Base-by-base conservation (phyloP, 2,329 filamentous ascomycete genomes). In the Fusarium nurragi region DNA sequence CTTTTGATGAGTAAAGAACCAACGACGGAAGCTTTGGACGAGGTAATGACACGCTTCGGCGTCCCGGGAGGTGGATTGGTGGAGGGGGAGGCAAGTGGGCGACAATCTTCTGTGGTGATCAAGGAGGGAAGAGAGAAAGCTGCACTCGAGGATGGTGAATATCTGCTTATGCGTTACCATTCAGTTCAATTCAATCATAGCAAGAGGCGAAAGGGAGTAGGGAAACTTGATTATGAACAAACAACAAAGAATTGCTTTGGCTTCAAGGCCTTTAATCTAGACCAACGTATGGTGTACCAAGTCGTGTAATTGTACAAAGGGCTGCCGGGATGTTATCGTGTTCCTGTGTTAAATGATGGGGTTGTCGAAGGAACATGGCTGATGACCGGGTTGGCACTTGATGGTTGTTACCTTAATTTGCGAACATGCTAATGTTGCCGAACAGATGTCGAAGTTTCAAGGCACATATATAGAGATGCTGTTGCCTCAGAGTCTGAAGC, bases 201-300 rank as follows among this genome's bases (percentile, higher is more conserved):
- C 73, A 73, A 68, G 68, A 71, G 74, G 74, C 74, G 74, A 76
- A 76, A 60, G 69, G 74, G 73, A 76, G 74, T 72, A 74, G 67
- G 71, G 70, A 72, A 68, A 67, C 61, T 68, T 69, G 39, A 60
- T 55, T 64, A 70, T 71, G 55, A 71, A 65, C 62, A 68, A 63
- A 64, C 58, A 70, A 68, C 49, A 62, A 65, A 53, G 41, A 53
- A 45, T 36, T 28, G 47, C 43, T 71, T 65, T 38, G 32, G 32
- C 28, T 54, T 59, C 14, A 39, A 25, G 41, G 43, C 37, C 41
- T 25, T 26, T n/a, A 26, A 16, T 44, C 32, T 4, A 12, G 26
- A 53, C 39, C 39, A 25, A 38, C 25, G 18, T n/a, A 12, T 19
- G 7, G 26, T 40, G 40, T 58, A 32, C 32, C 40, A 19, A 36